Base-by-base conservation (phyloP, 371 early-diverging fungal genomes). In the Rhizopus stolonifer region DNA sequence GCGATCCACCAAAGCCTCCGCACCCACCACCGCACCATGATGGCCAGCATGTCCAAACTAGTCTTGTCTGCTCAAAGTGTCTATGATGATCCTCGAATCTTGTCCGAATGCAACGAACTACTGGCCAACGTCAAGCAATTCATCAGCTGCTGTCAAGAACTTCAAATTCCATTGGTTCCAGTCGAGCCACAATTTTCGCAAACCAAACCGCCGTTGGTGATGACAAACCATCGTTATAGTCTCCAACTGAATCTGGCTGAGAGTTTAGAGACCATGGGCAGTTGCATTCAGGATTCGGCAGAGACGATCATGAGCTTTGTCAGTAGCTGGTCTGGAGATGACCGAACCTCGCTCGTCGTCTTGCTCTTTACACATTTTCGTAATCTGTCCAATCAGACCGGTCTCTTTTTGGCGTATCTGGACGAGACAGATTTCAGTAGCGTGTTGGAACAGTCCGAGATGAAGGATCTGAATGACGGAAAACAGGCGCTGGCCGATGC, bases 1-100 rank as follows among this genome's bases (percentile, higher is more conserved):
- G 72, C 80, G 9, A 79, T 88, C 61, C 76, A 80, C 44, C 63
- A 77, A 25, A 65, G 72, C 21, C 71, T 95, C 25, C 81, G 84
- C 59, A 67, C 79, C 29, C 83, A 88, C 52, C 90, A 94, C 69
- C 81, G 85, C 9, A 77, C 83, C 25, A 82, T 95, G 44, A 86
- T 90, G 75, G 83, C 85, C 14, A 69, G 87, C 1, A 78, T 94
- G 34, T 86, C 88, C 23, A 91, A 89, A 46, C 68, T 95, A 52
- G 80, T 88, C 14, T 74, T 94, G 25, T 79, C 91, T 7, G 44
- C 58, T 22, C 63, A 54, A 21, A 58, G 51, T 7, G 39, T 22
- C 11, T 40, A 54, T 84, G 2, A 85, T 80, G 23, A 79, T 84
- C 22, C 88, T 85, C 90, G 31, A 38, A 47, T 62, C 2, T 17